Base-by-base conservation (phyloP, 306 rosid genomes). In the Cicer pinnatifidum region DNA sequence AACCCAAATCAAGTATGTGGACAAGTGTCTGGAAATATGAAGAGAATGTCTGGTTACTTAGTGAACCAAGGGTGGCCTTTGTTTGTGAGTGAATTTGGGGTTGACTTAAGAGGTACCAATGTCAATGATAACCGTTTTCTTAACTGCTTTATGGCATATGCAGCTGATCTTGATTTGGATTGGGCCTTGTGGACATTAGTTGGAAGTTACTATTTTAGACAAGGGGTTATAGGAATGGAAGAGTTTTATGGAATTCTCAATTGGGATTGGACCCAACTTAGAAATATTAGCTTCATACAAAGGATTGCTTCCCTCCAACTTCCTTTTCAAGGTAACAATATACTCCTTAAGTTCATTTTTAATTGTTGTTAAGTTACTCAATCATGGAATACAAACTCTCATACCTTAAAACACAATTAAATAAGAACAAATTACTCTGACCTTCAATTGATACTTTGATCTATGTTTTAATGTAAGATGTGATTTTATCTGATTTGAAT, bases 1-100 rank as follows among this genome's bases (percentile, higher is more conserved):
- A 91, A 94, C 79, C 86, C 92, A 10, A 91, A 94, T 71, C 86
- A 94, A 67, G 97, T 91, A 15, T 94, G 98, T 46, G 95, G 95
- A n/a, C 85, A 68, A 72, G 91, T 88, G 28, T 15, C 59, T 9
- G 48, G 50, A n/a, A 85, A 87, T 46, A 4, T 89, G 68, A 87
- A 60, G 90, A 82, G 80, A 69, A 53, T 7, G 43, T 82, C 96
- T 1, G 91, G 88, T 1, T 91, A 69, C 71, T 72, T 94, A 72
- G 73, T 94, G 41, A 85, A 87, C 8, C 84, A 83, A 63, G 97
- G 92, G 5, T 84, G 82, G 78, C 98, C 98, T n/a, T 73, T 94
- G 86, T 75, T 94, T 72, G 58, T 91, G 71, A 91, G 92, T 65
- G 98, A 94, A 81, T 94, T 85, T 75, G 97, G 98, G 8, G 71